A percentile compares a stretch with the other conserved stretches of the same genome.
Conservation (phyloP, 2,329 filamentous ascomycete species). For the Penicillium sclerotiorum region DNA sequence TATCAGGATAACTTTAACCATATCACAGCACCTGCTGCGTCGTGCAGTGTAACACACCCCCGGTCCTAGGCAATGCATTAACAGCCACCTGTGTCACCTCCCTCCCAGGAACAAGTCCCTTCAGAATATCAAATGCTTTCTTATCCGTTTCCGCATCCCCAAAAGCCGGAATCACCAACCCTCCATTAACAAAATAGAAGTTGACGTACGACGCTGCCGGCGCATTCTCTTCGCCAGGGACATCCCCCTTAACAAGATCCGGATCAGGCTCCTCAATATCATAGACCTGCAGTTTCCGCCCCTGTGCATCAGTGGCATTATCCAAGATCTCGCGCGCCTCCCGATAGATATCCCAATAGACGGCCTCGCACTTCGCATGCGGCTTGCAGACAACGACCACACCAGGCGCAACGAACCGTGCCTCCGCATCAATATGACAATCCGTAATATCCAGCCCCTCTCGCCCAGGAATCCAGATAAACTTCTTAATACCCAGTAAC, state of each 20-base stretch:
- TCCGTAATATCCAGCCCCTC: slow-evolving; percentile 37
- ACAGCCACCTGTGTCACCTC: slow-evolving; percentile 29
- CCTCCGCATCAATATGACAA: slow-evolving; percentile 36
- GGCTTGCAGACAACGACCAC: slow-evolving; percentile 32
- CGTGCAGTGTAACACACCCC: slow-evolving; percentile 36
- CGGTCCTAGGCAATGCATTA: slow-evolving; percentile 31
- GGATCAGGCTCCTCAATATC: slow-evolving; percentile 33
- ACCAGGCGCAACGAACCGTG: slow-evolving; percentile 30
- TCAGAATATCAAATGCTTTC: slow-evolving; percentile 26
- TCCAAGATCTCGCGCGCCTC: slow-evolving; percentile 27
- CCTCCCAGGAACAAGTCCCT: slow-evolving; percentile 29
- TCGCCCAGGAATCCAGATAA: slow-evolving; percentile 38
- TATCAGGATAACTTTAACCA: too few relatives aligned
- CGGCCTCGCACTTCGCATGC: slow-evolving; percentile 17
- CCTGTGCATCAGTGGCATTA: slow-evolving; percentile 25
- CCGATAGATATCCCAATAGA: slow-evolving; percentile 28
- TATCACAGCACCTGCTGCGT: slow-evolving; percentile 32
- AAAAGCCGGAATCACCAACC: slow-evolving; percentile 31
- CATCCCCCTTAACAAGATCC: slow-evolving; percentile 17
- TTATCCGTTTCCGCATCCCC: slow-evolving; percentile 27
- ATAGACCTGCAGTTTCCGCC: slow-evolving; percentile 25
- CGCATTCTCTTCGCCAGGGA: slow-evolving; percentile 22
- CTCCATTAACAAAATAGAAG: slow-evolving; percentile 35
- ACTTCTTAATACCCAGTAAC: slow-evolving; percentile 31
- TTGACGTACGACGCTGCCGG: slow-evolving; percentile 34